A percentile compares a stretch with the other conserved stretches of the same genome.
phyloP scores from a whole-genome alignment of 257 asterid species.

The Rauvolfia tetraphylla region DNA sequence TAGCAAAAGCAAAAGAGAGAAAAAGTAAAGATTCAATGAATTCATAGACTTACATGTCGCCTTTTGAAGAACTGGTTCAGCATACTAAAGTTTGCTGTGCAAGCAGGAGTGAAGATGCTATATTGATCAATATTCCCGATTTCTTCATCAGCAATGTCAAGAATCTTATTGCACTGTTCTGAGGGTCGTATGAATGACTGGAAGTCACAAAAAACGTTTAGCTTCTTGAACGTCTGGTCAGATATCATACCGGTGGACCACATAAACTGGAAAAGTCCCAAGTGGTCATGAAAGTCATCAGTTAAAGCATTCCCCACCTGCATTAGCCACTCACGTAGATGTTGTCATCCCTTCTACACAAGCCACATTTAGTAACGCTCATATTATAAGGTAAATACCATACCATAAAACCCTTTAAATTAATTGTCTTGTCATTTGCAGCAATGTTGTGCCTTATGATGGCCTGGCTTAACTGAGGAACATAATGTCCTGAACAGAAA shows the following conservation, averaged over 20 bases:
- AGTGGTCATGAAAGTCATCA: slow-evolving; percentile 79
- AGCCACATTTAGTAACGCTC: background rate
- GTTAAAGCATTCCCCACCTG: slow-evolving; percentile 95
- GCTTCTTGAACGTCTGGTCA: slow-evolving; percentile 80
- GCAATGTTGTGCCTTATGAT: slow-evolving; percentile 61
- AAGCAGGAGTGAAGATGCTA: slow-evolving; percentile 88
- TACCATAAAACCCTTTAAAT: slow-evolving; percentile 94
- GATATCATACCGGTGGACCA: slow-evolving; percentile 94
- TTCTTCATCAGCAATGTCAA: slow-evolving; percentile 58
- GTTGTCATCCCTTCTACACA: background rate
- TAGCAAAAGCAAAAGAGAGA: background rate
- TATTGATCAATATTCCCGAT: slow-evolving; percentile 79
- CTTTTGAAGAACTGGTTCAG: slow-evolving; percentile 40
- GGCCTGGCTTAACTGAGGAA: slow-evolving; percentile 93
- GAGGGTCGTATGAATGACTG: slow-evolving; percentile 51
- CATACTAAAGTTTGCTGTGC: slow-evolving; percentile 53
- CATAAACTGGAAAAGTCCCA: slow-evolving; percentile 77
- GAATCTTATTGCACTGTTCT: slow-evolving; percentile 47
- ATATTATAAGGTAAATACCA: background rate
- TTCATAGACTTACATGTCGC: slow-evolving; percentile 42
- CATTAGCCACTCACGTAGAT: slow-evolving; percentile 8
- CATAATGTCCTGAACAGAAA: slow-evolving; percentile 70
- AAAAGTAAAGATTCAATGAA: background rate
- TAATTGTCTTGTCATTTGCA: slow-evolving; percentile 48
- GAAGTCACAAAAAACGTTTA: slow-evolving; percentile 52